Conservation (phyloP, 2,329 filamentous ascomycete genomes). For the Trichoderma oligosporum region DNA sequence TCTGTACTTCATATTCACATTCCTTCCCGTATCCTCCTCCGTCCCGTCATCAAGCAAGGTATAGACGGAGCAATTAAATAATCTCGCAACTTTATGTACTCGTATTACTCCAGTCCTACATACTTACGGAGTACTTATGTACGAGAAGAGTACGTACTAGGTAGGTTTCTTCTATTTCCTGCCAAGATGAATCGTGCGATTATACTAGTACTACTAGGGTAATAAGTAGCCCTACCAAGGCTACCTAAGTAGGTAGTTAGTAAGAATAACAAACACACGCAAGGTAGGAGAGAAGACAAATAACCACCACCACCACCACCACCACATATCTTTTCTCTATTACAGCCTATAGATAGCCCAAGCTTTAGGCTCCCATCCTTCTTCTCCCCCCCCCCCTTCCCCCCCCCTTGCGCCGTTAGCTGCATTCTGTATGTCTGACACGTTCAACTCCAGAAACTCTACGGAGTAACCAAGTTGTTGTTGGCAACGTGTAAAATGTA, state of each 20-base stretch:
- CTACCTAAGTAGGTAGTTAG: background rate
- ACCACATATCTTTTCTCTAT: background rate
- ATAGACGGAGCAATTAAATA: background rate
- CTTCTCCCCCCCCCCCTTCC: background rate
- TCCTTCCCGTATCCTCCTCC: background rate
- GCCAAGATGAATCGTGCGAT: background rate
- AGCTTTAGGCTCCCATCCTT: constrained; percentile 6
- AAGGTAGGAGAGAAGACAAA: too few species aligned
- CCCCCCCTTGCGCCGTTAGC: constrained; percentile 14
- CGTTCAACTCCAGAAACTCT: background rate
- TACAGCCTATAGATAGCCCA: background rate
- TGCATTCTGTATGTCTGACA: constrained; percentile 8
- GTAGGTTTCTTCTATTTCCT: background rate
- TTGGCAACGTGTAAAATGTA: background rate
- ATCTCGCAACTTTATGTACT: background rate
- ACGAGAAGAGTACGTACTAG: too few species aligned
- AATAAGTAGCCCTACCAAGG: background rate
- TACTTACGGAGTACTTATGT: too few species aligned
- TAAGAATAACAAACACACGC: background rate
- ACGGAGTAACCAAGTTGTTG: too few species aligned
- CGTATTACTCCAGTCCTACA: background rate
- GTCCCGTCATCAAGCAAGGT: background rate
- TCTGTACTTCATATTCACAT: too few species aligned
- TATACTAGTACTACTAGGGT: background rate
- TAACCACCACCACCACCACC: background rate